These are phyloP conservation scores for Sordariomycetes sp. DNA, from an alignment of 2,329 filamentous ascomycete species.

Conservation along the genomic window DNA sequence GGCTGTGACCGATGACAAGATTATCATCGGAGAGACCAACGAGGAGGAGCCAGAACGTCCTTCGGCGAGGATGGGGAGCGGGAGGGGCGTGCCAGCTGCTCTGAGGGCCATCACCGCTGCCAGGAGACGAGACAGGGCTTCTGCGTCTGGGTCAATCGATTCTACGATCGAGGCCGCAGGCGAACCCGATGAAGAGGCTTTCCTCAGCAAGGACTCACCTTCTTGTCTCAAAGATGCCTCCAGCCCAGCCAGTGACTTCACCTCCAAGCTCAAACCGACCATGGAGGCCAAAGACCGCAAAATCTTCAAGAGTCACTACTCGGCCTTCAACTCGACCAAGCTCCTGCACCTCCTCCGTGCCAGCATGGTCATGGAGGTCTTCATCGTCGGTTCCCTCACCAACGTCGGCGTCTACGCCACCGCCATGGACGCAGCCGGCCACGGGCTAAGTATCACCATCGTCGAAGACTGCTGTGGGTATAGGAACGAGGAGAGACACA, in stretches of 20 bases:
- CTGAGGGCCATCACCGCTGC: conserved; percentile 1
- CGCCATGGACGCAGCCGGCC: conserved; percentile 77
- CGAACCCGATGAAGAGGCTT: conserved; percentile 29
- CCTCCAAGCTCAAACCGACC: conserved; percentile 27
- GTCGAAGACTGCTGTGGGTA: conserved; percentile 86
- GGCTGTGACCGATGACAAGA: conserved; percentile 42
- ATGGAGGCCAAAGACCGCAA: conserved; percentile 40
- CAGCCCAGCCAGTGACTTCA: conserved; percentile 36
- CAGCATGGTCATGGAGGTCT: conserved; percentile 83
- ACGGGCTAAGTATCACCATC: conserved; percentile 80
- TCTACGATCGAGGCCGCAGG: conserved; percentile 1
- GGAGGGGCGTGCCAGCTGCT: not conserved
- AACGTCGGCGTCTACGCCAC: conserved; percentile 90
- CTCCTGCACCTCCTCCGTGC: conserved; percentile 71
- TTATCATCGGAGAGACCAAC: conserved; percentile 36
- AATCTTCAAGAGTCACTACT: conserved; percentile 72
- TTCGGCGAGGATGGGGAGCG: not conserved
- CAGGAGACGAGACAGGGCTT: not conserved
- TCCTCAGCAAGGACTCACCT: conserved; percentile 31
- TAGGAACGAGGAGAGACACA: conserved; percentile 59
- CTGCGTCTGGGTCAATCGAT: not conserved
- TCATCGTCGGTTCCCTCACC: conserved; percentile 76
- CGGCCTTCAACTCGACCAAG: conserved; percentile 68
- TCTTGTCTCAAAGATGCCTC: conserved; percentile 30
- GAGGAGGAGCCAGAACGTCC: conserved; percentile 7